Evolutionary conservation across 164 flowering plant genomes (phyloP).

Genomic region (Magnolia sinica): DNA sequence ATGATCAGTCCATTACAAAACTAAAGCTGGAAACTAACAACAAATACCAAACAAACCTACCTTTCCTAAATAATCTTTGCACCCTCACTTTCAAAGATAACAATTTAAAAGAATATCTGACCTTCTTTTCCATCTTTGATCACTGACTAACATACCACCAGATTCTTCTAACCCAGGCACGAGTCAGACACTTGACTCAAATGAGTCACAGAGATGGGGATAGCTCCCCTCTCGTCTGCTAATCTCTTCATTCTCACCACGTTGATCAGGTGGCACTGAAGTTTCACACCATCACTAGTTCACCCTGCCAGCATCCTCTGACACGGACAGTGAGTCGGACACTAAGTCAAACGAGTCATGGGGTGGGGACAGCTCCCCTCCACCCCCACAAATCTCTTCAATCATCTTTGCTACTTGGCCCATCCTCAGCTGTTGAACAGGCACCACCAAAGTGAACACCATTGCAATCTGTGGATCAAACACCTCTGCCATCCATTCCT

Average conservation of each 20-base stretch:
- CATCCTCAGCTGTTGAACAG: constrained; percentile 75
- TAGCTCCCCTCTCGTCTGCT: too few relatives aligned
- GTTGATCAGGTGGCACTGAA: too few relatives aligned
- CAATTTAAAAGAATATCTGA: too few relatives aligned
- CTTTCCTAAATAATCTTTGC: too few relatives aligned
- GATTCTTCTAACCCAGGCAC: too few relatives aligned
- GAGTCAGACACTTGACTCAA: too few relatives aligned
- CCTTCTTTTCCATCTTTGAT: background rate
- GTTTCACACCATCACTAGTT: constrained; percentile 26
- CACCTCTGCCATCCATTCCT: constrained; percentile 96
- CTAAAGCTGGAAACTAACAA: too few relatives aligned
- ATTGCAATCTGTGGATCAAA: constrained; percentile 82
- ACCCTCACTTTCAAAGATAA: too few relatives aligned
- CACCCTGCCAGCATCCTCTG: constrained; percentile 50
- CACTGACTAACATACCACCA: background rate
- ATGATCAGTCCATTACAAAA: too few relatives aligned
- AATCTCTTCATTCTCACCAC: too few relatives aligned
- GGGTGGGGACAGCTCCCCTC: constrained; percentile 53
- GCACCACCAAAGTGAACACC: constrained; percentile 50
- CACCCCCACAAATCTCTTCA: constrained; percentile 58
- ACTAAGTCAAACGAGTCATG: constrained; percentile 49
- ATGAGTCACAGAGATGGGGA: too few relatives aligned
- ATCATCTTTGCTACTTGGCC: constrained; percentile 62
- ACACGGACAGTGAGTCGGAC: constrained; percentile 62
- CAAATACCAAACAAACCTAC: too few relatives aligned